phyloP scores from a whole-genome alignment of 2,329 filamentous ascomycete species.

The Fusarium palustre region DNA sequence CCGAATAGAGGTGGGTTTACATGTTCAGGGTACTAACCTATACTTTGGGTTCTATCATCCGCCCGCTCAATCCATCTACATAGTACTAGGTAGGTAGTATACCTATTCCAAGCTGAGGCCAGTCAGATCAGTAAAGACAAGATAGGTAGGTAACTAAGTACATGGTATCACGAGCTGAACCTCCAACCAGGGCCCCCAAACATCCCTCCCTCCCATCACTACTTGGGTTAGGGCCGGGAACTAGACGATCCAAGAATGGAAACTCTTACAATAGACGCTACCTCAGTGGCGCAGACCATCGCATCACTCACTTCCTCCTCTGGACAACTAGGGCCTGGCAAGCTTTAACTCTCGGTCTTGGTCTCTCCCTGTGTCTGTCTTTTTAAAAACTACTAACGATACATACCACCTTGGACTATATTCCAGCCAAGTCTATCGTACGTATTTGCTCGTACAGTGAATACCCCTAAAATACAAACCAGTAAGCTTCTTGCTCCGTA shows the following conservation, averaged over 20 bases:
- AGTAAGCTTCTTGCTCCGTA: slow-evolving; percentile 4
- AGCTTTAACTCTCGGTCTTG: neutral
- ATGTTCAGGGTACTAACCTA: neutral
- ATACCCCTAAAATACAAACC: neutral
- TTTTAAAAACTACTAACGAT: neutral
- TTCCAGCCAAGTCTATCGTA: neutral
- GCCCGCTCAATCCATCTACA: too few species aligned
- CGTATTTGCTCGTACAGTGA: neutral
- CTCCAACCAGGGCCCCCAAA: slow-evolving; percentile 27
- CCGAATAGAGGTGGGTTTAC: slow-evolving; percentile 6
- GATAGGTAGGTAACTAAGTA: slow-evolving; percentile 2
- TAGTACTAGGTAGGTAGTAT: too few species aligned
- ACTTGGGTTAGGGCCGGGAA: slow-evolving; percentile 36
- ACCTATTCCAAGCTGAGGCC: neutral
- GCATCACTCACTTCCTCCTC: neutral
- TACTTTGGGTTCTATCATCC: too few species aligned
- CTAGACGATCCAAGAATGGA: slow-evolving; percentile 41
- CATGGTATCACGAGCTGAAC: neutral
- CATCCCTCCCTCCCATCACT: slow-evolving; percentile 27
- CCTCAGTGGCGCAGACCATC: slow-evolving; percentile 32
- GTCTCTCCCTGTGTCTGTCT: neutral
- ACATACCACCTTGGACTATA: neutral
- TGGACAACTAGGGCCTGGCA: neutral
- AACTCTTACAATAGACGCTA: slow-evolving; percentile 27
- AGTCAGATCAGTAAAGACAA: neutral